Evolutionary conservation across 805 yeast genomes (phyloP), one percentile per base, ranked within the genome.

Genomic region (Ogataea nakhonphanomensis): DNA sequence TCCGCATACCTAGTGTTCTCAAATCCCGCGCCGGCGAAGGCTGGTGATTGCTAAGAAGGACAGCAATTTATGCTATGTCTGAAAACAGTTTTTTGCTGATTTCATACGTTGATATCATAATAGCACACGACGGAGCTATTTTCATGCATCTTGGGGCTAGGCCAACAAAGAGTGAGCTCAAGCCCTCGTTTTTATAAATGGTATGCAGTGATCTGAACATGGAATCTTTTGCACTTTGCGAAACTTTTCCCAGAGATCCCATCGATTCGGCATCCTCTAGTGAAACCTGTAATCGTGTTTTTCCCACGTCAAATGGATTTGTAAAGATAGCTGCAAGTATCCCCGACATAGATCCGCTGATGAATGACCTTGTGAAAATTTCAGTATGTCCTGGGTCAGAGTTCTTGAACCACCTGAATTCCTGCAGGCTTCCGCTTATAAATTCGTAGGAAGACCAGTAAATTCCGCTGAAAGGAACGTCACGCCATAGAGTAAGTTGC

Each of bases 51-150:
- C 38, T 25, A 27, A 25, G 8, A 12, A 27, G 10, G n/a, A 23
- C 31, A 14, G 24, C n/a, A 14, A 7, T 15, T 25, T 29, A 39
- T 4, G 33, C 25, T 32, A 51, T 39, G 32, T 50, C 55, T 12
- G 55, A 44, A 45, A 76, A 74, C 26, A 79, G 57, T 41, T 77
- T 76, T 62, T 93, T 93, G 21, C 95, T 84, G 31, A 90, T 69
- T 60, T 93, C 99, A 59, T 93, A 93, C 28, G 93, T 83, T 9
- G 97, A 87, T 32, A 93, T 89, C 99, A 93, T 93, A 27, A 93
- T 91, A 1, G 99, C 99, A 72, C 99, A 93, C 11, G 96, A 81
- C 8, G 99, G 98, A 0, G 97, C 96, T 21, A 93, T 84, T 58
- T 93, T 93, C 60, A 91, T 65, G 7, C 91, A 76, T 49, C 99